Evolutionary conservation across 2,329 filamentous ascomycete genomes (phyloP).

Genomic region (Hymenoscyphus albidus): DNA sequence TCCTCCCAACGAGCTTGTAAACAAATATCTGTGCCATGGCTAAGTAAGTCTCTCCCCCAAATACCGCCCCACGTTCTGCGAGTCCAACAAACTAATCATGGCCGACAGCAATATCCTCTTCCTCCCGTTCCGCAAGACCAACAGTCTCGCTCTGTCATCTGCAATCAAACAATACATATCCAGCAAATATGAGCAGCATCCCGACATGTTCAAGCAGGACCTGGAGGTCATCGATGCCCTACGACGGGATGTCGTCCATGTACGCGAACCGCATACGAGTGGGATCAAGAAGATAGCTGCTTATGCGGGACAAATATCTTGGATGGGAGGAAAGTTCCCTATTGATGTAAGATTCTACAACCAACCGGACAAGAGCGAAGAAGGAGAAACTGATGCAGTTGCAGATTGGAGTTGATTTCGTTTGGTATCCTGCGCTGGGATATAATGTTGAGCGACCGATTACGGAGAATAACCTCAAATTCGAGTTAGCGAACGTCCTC

Average conservation of each 20-base stretch:
- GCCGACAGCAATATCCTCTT: constrained; percentile 34
- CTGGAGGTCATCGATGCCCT: constrained; percentile 81
- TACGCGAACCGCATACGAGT: constrained; percentile 81
- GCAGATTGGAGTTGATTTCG: constrained; percentile 89
- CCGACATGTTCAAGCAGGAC: constrained; percentile 92
- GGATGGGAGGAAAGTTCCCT: constrained; percentile 92
- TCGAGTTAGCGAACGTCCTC: constrained; percentile 87
- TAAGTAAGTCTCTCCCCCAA: background rate
- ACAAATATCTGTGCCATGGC: constrained; percentile 6
- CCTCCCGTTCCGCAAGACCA: constrained; percentile 78
- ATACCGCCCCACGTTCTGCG: background rate
- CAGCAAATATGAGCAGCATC: constrained; percentile 96
- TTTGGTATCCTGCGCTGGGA: constrained; percentile 91
- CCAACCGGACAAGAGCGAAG: constrained; percentile 23
- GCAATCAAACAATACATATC: constrained; percentile 95
- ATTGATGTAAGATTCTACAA: constrained; percentile 62
- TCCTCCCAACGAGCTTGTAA: background rate
- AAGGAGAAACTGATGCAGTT: constrained; percentile 14
- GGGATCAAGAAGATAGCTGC: constrained; percentile 84
- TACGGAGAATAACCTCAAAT: constrained; percentile 62
- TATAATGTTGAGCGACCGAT: constrained; percentile 78
- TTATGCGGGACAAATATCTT: constrained; percentile 89
- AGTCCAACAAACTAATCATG: constrained; percentile 7
- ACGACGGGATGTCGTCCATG: constrained; percentile 80
- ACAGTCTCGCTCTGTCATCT: constrained; percentile 70